Evolutionary conservation across 2,329 filamentous ascomycete species (phyloP).

Genomic region (Beauveria bassiana): DNA sequence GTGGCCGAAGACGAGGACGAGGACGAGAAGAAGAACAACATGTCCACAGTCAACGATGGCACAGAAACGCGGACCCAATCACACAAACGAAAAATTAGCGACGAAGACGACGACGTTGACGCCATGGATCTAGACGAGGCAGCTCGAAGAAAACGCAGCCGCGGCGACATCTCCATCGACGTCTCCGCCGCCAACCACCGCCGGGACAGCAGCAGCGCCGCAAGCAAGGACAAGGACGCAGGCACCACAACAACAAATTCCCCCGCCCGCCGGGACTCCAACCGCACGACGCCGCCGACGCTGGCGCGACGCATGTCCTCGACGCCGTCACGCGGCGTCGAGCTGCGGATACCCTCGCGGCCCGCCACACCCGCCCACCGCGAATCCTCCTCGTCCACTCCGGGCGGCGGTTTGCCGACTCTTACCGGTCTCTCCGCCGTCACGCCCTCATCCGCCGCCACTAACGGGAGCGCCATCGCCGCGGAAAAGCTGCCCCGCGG

Average conservation of each 20-base stretch:
- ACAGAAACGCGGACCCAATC: slow-evolving; percentile 12
- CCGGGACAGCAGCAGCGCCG: not conserved
- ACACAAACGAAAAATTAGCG: slow-evolving; percentile 25
- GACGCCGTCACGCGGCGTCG: slow-evolving; percentile 47
- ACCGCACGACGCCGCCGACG: slow-evolving; percentile 35
- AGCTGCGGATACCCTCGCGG: slow-evolving; percentile 56
- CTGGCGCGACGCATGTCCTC: slow-evolving; percentile 40
- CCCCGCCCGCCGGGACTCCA: slow-evolving; percentile 16
- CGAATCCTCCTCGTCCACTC: slow-evolving; percentile 36
- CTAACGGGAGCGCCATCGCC: not conserved
- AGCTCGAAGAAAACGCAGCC: slow-evolving; percentile 39
- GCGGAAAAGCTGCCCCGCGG: slow-evolving; percentile 3
- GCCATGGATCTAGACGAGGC: slow-evolving; percentile 29
- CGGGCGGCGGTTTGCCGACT: slow-evolving; percentile 15
- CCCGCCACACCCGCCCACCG: slow-evolving; percentile 50
- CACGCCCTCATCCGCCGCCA: not conserved
- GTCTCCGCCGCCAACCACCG: slow-evolving; percentile 9
- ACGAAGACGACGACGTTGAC: slow-evolving; percentile 25
- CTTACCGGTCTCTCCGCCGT: slow-evolving; percentile 13
- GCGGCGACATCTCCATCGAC: slow-evolving; percentile 24
- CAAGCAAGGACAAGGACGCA: slow-evolving; percentile 14
- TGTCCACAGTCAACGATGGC: slow-evolving; percentile 12
- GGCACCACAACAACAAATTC: slow-evolving; percentile 11
- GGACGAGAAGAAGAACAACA: slow-evolving; percentile 10
- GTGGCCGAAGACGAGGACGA: not conserved